Evolutionary conservation across 371 early-diverging fungal species (phyloP).

Genomic region (Chytridiales sp.): DNA sequence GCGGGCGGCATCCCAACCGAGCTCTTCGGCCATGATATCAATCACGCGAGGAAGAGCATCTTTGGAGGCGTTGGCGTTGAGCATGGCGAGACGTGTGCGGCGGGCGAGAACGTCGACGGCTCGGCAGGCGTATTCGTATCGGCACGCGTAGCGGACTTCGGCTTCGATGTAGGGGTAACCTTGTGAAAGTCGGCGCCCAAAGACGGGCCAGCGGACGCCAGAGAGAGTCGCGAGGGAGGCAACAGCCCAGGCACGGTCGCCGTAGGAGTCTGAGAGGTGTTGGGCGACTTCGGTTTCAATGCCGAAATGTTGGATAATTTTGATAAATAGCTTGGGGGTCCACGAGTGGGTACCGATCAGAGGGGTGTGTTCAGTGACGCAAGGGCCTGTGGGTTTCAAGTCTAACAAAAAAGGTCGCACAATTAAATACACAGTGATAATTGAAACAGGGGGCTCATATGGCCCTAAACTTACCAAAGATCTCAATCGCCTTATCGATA

Average conservation of each 20-base stretch:
- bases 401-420: constrained; percentile 16
- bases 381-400: constrained; percentile 43
- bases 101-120: constrained; percentile 94
- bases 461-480: constrained; percentile 43
- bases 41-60: constrained; percentile 85
- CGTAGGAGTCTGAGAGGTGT: constrained; percentile 91
- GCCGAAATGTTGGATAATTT: constrained; percentile 89
- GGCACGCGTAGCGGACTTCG: constrained; percentile 92
- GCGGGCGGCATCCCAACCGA: constrained; percentile 74
- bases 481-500: constrained; percentile 84
- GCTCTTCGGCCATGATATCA: constrained; percentile 89
- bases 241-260: constrained; percentile 93
- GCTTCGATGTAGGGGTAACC: constrained; percentile 93
- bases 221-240: constrained; percentile 77
- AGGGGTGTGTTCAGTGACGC: constrained; percentile 70
- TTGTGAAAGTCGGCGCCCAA: constrained; percentile 76
- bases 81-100: constrained; percentile 91
- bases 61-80: constrained; percentile 90
- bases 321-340: constrained; percentile 82
- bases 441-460: neutral
- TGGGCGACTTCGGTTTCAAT: constrained; percentile 91
- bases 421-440: constrained; percentile 9
- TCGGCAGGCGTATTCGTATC: constrained; percentile 92
- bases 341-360: constrained; percentile 92
- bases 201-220: constrained; percentile 72